A percentile compares a stretch with the other conserved stretches of the same genome.
Conservation (phyloP, 352 stramenopile species). For the Pythium phragmiticola region DNA sequence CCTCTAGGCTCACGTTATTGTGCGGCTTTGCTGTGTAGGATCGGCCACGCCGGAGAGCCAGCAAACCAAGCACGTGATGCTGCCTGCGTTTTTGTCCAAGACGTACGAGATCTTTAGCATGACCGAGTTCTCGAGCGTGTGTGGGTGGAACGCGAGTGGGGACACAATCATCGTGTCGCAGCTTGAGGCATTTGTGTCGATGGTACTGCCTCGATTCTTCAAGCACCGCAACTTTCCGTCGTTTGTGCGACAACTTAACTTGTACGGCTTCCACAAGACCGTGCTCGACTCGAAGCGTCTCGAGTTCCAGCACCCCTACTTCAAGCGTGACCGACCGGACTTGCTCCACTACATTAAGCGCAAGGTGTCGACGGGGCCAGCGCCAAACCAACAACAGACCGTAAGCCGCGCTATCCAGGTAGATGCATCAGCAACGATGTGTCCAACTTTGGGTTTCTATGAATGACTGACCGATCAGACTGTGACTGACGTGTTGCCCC, state of each 20-base stretch:
- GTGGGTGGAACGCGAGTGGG: slow-evolving; percentile 88
- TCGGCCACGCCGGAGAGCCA: slow-evolving; percentile 2
- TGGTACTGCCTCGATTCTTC: slow-evolving; percentile 89
- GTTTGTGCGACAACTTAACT: slow-evolving; percentile 94
- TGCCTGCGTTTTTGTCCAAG: slow-evolving; percentile 91
- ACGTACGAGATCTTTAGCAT: slow-evolving; percentile 94
- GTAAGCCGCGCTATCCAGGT: slow-evolving; percentile 58
- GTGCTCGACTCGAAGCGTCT: slow-evolving; percentile 90
- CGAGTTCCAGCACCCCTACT: slow-evolving; percentile 94
- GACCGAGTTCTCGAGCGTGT: slow-evolving; percentile 76
- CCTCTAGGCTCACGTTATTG: not conserved
- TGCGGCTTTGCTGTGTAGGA: not conserved
- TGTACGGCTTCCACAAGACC: slow-evolving; percentile 94
- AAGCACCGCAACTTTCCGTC: slow-evolving; percentile 93
- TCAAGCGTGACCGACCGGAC: slow-evolving; percentile 84
- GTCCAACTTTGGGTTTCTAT: slow-evolving; percentile 4
- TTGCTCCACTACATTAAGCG: slow-evolving; percentile 88
- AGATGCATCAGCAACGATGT: slow-evolving; percentile 25
- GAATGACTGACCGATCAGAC: not conserved
- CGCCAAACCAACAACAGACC: slow-evolving; percentile 36
- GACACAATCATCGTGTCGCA: slow-evolving; percentile 93
- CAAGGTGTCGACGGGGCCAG: slow-evolving; percentile 64
- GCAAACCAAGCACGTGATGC: slow-evolving; percentile 75
- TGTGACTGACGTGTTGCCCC: not conserved
- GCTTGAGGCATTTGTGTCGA: slow-evolving; percentile 75